Evolutionary conservation across 768 basidiomycete species (phyloP).

Genomic region (Pilatotrama ljubarskyi): DNA sequence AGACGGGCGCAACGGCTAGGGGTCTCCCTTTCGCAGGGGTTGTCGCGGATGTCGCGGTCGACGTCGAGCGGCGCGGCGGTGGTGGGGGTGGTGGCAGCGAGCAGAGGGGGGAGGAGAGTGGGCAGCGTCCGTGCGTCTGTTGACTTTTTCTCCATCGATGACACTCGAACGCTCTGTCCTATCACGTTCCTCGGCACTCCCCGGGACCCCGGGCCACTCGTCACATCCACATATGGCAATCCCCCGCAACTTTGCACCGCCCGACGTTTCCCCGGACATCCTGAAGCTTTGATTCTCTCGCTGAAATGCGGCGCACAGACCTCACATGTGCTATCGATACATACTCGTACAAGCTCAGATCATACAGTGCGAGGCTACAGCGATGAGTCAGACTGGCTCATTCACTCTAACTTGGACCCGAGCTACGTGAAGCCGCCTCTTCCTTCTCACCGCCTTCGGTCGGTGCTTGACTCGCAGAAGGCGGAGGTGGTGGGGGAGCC

Average conservation of each 20-base stretch:
- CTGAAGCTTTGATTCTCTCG: not conserved
- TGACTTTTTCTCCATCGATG: constrained; percentile 22
- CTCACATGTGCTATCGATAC: not conserved
- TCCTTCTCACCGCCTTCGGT: constrained; percentile 1
- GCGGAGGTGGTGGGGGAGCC: constrained; percentile 1
- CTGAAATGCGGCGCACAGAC: not conserved
- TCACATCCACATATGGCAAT: not conserved
- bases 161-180: constrained; percentile 9
- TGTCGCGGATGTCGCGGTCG: not conserved
- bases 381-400: not conserved
- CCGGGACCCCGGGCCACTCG: constrained; percentile 2
- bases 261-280: constrained; percentile 8
- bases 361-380: not conserved
- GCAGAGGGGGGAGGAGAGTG: not conserved
- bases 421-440: not conserved
- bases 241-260: not conserved
- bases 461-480: constrained; percentile 1
- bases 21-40: constrained; percentile 13
- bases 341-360: not conserved
- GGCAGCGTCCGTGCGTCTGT: constrained; percentile 5
- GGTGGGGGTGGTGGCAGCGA: not conserved
- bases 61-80: not conserved
- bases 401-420: not conserved
- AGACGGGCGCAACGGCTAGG: constrained; percentile 16
- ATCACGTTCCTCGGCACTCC: constrained; percentile 8